Evolutionary conservation across 2,329 filamentous ascomycete genomes (phyloP).

Genomic region (Lecanicillium sp.): DNA sequence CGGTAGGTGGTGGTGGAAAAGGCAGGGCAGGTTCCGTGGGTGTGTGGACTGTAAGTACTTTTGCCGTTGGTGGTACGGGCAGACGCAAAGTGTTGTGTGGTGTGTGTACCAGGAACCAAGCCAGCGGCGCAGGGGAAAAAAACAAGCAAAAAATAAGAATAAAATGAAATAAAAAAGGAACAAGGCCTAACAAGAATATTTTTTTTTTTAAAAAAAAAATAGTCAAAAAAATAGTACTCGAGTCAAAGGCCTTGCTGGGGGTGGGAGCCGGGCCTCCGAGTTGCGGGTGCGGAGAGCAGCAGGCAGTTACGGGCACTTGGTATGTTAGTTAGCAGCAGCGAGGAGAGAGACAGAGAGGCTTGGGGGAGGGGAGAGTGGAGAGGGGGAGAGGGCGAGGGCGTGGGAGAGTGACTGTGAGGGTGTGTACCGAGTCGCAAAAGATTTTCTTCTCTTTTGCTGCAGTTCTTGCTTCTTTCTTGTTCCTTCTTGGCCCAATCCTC

Average conservation of each 20-base stretch:
- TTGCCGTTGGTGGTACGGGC: too few relatives aligned
- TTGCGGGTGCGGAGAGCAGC: slow-evolving; percentile 8
- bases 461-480: slow-evolving; percentile 13
- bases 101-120: too few relatives aligned
- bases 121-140: too few relatives aligned
- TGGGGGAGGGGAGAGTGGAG: neutral
- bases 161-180: too few relatives aligned
- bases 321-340: too few relatives aligned
- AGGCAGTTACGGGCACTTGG: too few relatives aligned
- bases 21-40: too few relatives aligned
- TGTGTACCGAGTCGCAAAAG: neutral
- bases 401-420: neutral
- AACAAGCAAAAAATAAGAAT: too few relatives aligned
- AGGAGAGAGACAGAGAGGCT: neutral
- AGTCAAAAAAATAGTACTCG: slow-evolving; percentile 10
- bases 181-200: neutral
- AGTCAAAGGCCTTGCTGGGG: too few relatives aligned
- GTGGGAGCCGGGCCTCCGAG: slow-evolving; percentile 6
- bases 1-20: too few relatives aligned
- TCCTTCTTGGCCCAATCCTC: slow-evolving; percentile 7
- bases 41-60: too few relatives aligned
- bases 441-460: slow-evolving; percentile 14
- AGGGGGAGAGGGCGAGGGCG: neutral
- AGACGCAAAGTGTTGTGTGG: too few relatives aligned
- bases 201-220: neutral